These are phyloP conservation scores for Epichloe brachyelytri DNA, from an alignment of 2,329 filamentous ascomycete species.

Conservation along the genomic window DNA sequence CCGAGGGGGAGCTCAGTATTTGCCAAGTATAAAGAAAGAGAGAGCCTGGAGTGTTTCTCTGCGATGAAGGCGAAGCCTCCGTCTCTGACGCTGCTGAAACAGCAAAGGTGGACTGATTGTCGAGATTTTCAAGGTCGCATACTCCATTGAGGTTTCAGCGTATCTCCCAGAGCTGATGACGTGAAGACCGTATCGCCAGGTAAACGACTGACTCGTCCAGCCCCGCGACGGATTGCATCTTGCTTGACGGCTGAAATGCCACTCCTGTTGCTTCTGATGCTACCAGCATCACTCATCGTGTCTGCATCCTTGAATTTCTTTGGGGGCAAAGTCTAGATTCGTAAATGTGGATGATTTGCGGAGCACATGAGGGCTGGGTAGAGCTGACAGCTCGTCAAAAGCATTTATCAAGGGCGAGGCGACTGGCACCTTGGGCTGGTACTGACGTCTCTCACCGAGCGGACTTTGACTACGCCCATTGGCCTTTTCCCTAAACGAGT, in stretches of 20 bases:
- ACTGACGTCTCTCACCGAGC: slow-evolving; percentile 53
- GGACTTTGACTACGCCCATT: slow-evolving; percentile 57
- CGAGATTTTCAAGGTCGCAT: slow-evolving; percentile 30
- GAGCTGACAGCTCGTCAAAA: slow-evolving; percentile 72
- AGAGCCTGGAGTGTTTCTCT: no score
- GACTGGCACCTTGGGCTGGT: slow-evolving; percentile 57
- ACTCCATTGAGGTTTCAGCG: slow-evolving; percentile 47
- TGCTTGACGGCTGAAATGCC: slow-evolving; percentile 61
- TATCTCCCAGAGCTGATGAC: slow-evolving; percentile 48
- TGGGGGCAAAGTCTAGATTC: slow-evolving; percentile 67
- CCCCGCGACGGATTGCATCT: slow-evolving; percentile 64
- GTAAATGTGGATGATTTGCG: slow-evolving; percentile 72
- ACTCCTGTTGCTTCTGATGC: slow-evolving; percentile 51
- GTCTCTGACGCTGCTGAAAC: background rate
- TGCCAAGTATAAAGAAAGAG: background rate
- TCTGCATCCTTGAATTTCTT: slow-evolving; percentile 56
- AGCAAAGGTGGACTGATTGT: background rate
- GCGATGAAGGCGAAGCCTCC: no score
- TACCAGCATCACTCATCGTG: slow-evolving; percentile 51
- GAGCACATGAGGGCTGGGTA: slow-evolving; percentile 78
- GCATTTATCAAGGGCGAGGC: slow-evolving; percentile 70
- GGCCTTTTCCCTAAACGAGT: slow-evolving; percentile 50
- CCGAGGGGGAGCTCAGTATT: background rate
- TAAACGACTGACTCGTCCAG: slow-evolving; percentile 75
- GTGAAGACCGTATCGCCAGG: slow-evolving; percentile 75